Base-by-base conservation (phyloP, 768 basidiomycete genomes). In the Naganishia vishniacii region DNA sequence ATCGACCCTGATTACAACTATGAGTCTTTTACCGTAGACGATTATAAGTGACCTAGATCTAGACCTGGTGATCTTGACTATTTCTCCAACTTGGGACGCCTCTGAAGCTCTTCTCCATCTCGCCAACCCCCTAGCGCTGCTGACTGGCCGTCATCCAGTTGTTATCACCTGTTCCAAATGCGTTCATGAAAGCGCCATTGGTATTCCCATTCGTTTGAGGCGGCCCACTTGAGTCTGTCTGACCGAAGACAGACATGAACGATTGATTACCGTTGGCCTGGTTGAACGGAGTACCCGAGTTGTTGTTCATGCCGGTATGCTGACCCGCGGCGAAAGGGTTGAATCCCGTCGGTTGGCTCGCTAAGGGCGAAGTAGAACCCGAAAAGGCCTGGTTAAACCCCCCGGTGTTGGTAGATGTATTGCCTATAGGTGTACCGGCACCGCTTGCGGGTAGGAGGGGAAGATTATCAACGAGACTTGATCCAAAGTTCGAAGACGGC, bases 401-500 rank as follows among this genome's bases (percentile, higher is more conserved):
- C 11, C 47, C 25, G 28, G 25, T 23, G 28, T 29, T 29, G 47
- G 25, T 11, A 12, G 47, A 51, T 11, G 34, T 44, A n/a, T 41
- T 29, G 6, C 48, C 47, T 6, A 62, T 25, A 11, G 37, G 48
- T 18, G 49, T 47, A 29, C 48, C 48, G 3, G 42, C 28, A 23
- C 28, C 23, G 37, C 62, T 84, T 34, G 83, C 84, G 12, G 87
- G 83, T 61, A 90, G 84, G 5, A 89, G 80, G 2, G 91, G 91
- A 26, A 91, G 77, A 2, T 84, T 82, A 56, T 87, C 87, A 2
- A 91, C 70, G 42, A 91, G 73, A 16, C 84, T 83, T 34, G 87
- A 85, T 31, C 89, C 89, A 72, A 91, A 91, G 44, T 83, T 85
- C 1, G 86, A 87, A 2, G 85, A 82, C 2, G 89, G 89, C 71